These are phyloP conservation scores for Elsinoe perseae DNA, from an alignment of 2,329 filamentous ascomycete species.

Conservation along the genomic window DNA sequence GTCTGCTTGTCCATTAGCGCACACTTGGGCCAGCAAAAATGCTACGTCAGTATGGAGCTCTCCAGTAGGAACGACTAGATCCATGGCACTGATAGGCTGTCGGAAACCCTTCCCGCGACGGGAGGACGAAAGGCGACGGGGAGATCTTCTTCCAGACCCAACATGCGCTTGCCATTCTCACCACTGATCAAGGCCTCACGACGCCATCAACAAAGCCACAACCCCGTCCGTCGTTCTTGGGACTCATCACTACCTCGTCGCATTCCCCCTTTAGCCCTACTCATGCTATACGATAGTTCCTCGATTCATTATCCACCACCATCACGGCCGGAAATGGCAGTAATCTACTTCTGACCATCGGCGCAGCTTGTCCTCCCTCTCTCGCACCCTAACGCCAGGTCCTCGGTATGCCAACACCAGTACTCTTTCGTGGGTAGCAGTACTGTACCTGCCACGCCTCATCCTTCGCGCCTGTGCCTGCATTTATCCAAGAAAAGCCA, in stretches of 20 bases:
- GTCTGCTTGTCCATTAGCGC: constrained; percentile 1
- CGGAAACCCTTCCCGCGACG: background rate
- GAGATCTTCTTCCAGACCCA: background rate
- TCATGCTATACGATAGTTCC: no score
- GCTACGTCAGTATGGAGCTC: background rate
- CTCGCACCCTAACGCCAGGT: background rate
- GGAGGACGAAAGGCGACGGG: background rate
- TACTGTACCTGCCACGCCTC: background rate
- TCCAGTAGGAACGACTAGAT: background rate
- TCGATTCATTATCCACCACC: no score
- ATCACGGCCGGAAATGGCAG: background rate
- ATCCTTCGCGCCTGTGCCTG: background rate
- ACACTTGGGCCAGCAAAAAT: background rate
- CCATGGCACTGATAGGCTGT: background rate
- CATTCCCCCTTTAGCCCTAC: background rate
- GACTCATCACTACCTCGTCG: no score
- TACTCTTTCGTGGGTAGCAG: background rate
- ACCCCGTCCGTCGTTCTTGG: background rate
- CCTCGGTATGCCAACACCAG: background rate
- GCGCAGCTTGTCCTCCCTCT: background rate
- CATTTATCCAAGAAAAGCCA: background rate
- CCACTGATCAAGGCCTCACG: background rate
- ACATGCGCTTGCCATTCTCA: background rate
- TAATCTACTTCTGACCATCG: background rate
- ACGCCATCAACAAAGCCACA: background rate